Evolutionary conservation across 192 early-diverging fungal genomes (phyloP).

Genomic region (Podila clonocystis): DNA sequence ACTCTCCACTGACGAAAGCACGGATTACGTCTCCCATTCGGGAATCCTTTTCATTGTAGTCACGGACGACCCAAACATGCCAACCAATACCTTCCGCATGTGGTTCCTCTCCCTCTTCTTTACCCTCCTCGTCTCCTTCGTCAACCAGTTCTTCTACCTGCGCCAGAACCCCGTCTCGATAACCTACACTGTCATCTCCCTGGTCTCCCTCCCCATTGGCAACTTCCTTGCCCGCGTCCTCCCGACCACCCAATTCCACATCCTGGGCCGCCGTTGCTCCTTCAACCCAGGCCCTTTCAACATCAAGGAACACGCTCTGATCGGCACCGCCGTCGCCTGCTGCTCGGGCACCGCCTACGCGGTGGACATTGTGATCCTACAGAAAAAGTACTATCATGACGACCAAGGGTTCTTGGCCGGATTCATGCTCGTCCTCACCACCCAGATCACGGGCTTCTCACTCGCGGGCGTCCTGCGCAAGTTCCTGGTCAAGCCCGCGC

Average conservation of each 20-base stretch:
- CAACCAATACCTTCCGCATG: constrained; percentile 58
- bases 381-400: constrained; percentile 52
- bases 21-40: not conserved
- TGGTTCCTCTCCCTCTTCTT: constrained; percentile 54
- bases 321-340: constrained; percentile 43
- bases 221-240: constrained; percentile 34
- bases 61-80: constrained; percentile 54
- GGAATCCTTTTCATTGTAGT: not conserved
- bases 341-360: constrained; percentile 54
- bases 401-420: constrained; percentile 48
- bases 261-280: constrained; percentile 6
- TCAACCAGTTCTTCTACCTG: constrained; percentile 56
- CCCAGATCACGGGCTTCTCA: constrained; percentile 66
- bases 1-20: no score
- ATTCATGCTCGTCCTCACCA: constrained; percentile 56
- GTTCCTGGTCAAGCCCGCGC: constrained; percentile 63
- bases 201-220: constrained; percentile 30
- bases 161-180: constrained; percentile 40
- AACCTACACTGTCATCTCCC: constrained; percentile 20
- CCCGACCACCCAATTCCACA: constrained; percentile 11
- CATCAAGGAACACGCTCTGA: constrained; percentile 64
- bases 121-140: constrained; percentile 34
- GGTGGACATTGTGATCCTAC: constrained; percentile 52
- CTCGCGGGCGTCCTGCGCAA: constrained; percentile 65
- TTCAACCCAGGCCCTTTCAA: constrained; percentile 65